A percentile compares a stretch with the other conserved stretches of the same genome.
phyloP scores from a whole-genome alignment of 2,329 filamentous ascomycete species.

The Phialophora tarda region DNA sequence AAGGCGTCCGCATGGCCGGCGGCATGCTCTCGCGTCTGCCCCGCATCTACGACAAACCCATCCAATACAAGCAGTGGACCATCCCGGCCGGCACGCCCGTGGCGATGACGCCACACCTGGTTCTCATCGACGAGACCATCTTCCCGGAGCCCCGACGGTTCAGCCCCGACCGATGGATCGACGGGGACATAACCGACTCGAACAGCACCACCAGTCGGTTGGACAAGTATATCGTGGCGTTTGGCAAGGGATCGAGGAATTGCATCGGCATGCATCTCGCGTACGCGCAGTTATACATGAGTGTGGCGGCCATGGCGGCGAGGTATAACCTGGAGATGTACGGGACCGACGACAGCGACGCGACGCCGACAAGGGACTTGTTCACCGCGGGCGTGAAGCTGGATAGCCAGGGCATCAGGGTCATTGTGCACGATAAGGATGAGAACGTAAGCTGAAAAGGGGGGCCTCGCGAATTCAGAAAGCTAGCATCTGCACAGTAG shows the following conservation, averaged over 20 bases:
- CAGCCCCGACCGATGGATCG: constrained; percentile 44
- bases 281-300: constrained; percentile 42
- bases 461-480: too few relatives aligned
- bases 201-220: constrained; percentile 25
- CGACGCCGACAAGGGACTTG: constrained; percentile 31
- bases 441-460: constrained; percentile 11
- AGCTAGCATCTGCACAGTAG: too few relatives aligned
- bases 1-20: constrained; percentile 41
- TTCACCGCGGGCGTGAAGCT: constrained; percentile 38
- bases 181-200: constrained; percentile 18
- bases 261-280: constrained; percentile 46
- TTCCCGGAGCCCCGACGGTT: constrained; percentile 44
- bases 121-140: constrained; percentile 45
- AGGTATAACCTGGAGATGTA: constrained; percentile 37
- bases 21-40: constrained; percentile 36
- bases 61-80: constrained; percentile 43
- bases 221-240: constrained; percentile 47
- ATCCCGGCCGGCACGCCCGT: constrained; percentile 45
- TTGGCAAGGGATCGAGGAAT: constrained; percentile 45
- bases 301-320: constrained; percentile 38
- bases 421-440: constrained; percentile 34
- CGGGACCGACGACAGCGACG: constrained; percentile 35
- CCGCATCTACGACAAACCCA: constrained; percentile 35
- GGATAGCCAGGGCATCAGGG: constrained; percentile 41
- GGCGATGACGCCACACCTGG: constrained; percentile 39